Percentiles rank a stretch among this genome's conserved stretches.
phyloP scores from a whole-genome alignment of 352 stramenopile species.

The Phytopythium boreale region DNA sequence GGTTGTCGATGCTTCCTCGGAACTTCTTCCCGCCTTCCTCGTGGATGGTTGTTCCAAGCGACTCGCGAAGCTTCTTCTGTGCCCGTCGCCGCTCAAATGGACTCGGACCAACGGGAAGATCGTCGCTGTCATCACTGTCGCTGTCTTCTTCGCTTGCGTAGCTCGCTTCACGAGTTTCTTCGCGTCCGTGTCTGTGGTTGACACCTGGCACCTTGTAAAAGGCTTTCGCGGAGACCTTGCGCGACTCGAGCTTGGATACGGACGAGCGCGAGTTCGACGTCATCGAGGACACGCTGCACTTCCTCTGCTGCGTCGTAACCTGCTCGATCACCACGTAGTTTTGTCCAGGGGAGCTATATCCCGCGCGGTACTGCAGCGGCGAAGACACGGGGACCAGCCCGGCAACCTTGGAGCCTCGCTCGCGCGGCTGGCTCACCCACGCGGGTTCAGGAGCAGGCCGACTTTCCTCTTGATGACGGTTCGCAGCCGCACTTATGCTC shows the following conservation, averaged over 20 bases:
- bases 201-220: background rate
- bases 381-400: background rate
- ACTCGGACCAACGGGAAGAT: background rate
- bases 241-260: background rate
- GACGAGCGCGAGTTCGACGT: background rate
- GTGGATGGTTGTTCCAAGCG: constrained; percentile 23
- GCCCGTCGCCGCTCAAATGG: constrained; percentile 20
- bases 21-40: constrained; percentile 44
- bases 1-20: constrained; percentile 42
- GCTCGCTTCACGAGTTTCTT: background rate
- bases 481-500: background rate
- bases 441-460: background rate
- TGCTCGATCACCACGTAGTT: background rate
- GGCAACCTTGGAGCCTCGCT: background rate
- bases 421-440: background rate
- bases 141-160: background rate
- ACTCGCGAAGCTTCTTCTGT: constrained; percentile 25
- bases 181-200: background rate
- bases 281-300: background rate
- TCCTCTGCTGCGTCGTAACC: background rate
- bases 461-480: background rate
- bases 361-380: background rate
- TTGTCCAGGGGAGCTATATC: background rate
- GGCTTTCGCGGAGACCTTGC: background rate
- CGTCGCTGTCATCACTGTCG: background rate